Conservation (phyloP, 2,329 filamentous ascomycete genomes). For the Exserohilum rostratum region DNA sequence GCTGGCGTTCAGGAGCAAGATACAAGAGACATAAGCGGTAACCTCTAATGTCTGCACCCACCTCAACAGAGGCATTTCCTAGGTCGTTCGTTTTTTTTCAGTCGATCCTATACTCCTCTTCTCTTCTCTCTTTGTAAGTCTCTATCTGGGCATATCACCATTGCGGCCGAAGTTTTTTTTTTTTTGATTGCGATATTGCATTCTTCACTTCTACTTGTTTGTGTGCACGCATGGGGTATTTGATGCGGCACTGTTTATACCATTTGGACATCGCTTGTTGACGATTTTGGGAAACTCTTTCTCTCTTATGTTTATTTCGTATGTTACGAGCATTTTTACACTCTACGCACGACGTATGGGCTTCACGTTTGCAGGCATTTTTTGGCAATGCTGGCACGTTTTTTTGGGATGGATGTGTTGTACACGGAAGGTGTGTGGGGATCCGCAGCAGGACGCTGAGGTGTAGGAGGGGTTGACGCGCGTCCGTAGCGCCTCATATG, state of each 20-base stretch:
- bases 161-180: constrained; percentile 12
- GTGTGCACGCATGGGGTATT: constrained; percentile 13
- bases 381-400: constrained; percentile 12
- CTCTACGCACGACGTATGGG: constrained; percentile 25
- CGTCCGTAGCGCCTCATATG: constrained; percentile 20
- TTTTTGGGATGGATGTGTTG: constrained; percentile 24
- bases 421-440: constrained; percentile 20
- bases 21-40: constrained; percentile 34
- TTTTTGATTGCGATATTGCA: constrained; percentile 22
- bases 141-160: constrained; percentile 5
- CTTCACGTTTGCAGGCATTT: constrained; percentile 20
- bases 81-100: constrained; percentile 27
- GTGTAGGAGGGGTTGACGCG: constrained; percentile 30
- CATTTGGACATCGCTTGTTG: constrained; percentile 35
- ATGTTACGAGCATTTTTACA: constrained; percentile 36
- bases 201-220: constrained; percentile 28
- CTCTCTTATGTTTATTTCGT: constrained; percentile 35
- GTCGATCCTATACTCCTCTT: constrained; percentile 5
- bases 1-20: constrained; percentile 44
- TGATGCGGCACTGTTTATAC: constrained; percentile 40
- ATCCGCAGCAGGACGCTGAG: constrained; percentile 16
- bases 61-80: constrained; percentile 33
- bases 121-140: background rate
- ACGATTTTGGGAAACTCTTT: constrained; percentile 31
- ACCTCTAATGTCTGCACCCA: constrained; percentile 44